Base-by-base conservation (phyloP, 2,329 filamentous ascomycete genomes). In the Fonsecaea multimorphosa region DNA sequence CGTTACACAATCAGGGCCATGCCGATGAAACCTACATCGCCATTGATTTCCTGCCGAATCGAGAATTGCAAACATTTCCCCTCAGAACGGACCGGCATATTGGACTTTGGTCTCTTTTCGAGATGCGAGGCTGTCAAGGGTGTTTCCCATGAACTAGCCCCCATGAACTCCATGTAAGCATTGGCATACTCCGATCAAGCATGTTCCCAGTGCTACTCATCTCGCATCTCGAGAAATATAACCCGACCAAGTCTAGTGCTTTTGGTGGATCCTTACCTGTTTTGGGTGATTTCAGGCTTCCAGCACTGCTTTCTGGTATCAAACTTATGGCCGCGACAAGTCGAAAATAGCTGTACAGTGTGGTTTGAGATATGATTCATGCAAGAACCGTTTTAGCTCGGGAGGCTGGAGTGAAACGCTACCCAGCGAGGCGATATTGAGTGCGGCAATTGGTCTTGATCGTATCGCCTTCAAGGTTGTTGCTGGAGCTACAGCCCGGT, bases 181-280 rank as follows among this genome's bases (percentile, higher is more conserved):
- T 11, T 54, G 52, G 16, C 27, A 6, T 27, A 4, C 31, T 54
- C 27, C 52, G 14, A 22, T 49, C 52, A 6, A 34, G 52, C 31
- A 40, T 38, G 40, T 12, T 12, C n/a, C 3, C 29, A 49, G 16
- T 7, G 19, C 27, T 7, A 11, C 27, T 34, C 11, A 59, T 59
- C 57, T 59, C 57, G 57, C 38, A 22, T 59, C 27, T 51, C 57
- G 57, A 59, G 57, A 40, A 59, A 59, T 59, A 51, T 24, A 59
- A 31, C 57, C 57, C 29, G 44, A 32, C 40, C 22, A 22, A 46
- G 57, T 14, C 6, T 59, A 59, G 57, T 59, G 57, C n/a, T 38
- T 38, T 22, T 8, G 1, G 44, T 51, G 27, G 57, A 59, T 59
- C 57, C n/a, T 29, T 57, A n/a, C 40, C 29, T 31, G 11, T 51